Conservation (phyloP, 805 yeast genomes). For the Candida wancherniae region DNA sequence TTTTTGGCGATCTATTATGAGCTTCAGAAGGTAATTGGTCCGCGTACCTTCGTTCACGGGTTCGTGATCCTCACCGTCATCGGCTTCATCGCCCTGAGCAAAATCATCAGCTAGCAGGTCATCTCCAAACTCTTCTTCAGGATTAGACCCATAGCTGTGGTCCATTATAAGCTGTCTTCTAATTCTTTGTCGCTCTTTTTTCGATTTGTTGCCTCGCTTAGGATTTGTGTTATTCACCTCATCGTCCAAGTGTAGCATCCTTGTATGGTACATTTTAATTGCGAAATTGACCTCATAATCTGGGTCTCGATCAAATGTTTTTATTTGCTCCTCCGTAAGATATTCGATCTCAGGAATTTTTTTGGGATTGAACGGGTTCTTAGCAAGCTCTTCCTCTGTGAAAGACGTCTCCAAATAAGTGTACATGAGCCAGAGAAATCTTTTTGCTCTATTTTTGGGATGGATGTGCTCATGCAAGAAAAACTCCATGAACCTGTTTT, state of each 20-base stretch:
- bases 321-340: conserved; percentile 23
- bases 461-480: conserved; percentile 58
- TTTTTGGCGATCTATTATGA: conserved; percentile 4
- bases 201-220: conserved; percentile 29
- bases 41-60: conserved; percentile 5
- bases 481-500: conserved; percentile 61
- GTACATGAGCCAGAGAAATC: conserved; percentile 81
- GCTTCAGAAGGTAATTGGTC: conserved; percentile 1
- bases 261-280: conserved; percentile 41
- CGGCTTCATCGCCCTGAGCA: conserved; percentile 16
- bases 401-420: conserved; percentile 73
- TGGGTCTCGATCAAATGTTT: conserved; percentile 43
- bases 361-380: conserved; percentile 55
- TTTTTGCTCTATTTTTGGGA: conserved; percentile 61
- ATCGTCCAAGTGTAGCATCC: conserved; percentile 37
- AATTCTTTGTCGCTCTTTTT: conserved; percentile 19
- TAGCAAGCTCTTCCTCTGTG: conserved; percentile 41
- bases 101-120: conserved; percentile 9
- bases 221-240: conserved; percentile 33
- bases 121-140: conserved; percentile 8
- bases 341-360: conserved; percentile 34
- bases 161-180: conserved; percentile 6
- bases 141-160: conserved; percentile 1
- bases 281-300: conserved; percentile 46
- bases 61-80: conserved; percentile 11